phyloP scores from a whole-genome alignment of 2,329 filamentous ascomycete genomes.

The Diaporthe ilicicola region DNA sequence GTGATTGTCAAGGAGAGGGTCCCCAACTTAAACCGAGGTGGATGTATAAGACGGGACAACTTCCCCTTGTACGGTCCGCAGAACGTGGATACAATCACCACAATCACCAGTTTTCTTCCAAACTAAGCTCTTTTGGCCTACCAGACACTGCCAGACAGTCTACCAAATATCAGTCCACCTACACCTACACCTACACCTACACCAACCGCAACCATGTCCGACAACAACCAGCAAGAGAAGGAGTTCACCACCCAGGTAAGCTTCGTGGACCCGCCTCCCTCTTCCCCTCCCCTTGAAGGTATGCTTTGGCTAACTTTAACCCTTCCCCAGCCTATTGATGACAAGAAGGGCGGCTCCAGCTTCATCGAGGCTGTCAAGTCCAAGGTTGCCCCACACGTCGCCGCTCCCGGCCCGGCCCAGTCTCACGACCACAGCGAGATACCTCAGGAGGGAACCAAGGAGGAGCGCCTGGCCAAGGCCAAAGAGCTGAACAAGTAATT shows the following conservation, averaged over 20 bases:
- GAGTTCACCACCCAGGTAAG: conserved; percentile 53
- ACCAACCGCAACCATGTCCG: conserved; percentile 25
- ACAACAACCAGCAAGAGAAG: conserved; percentile 46
- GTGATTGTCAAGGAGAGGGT: neutral
- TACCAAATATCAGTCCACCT: neutral
- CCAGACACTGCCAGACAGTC: no score
- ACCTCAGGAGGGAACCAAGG: conserved; percentile 69
- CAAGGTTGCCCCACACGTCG: conserved; percentile 61
- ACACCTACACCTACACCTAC: conserved; percentile 8
- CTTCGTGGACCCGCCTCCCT: neutral
- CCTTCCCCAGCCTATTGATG: conserved; percentile 40
- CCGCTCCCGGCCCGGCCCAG: conserved; percentile 66
- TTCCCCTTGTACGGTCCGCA: neutral
- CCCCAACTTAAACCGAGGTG: neutral
- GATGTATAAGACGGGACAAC: conserved; percentile 31
- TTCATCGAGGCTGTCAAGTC: conserved; percentile 48
- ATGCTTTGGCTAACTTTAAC: conserved; percentile 10
- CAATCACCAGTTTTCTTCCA: neutral
- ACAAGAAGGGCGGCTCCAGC: conserved; percentile 46
- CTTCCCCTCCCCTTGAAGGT: neutral
- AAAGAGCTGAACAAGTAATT: conserved; percentile 66
- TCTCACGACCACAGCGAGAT: conserved; percentile 59
- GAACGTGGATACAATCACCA: neutral
- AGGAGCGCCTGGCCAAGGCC: conserved; percentile 72
- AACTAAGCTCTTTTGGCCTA: no score